Conservation (phyloP, 352 stramenopile species). For the Pythium brachiatum region DNA sequence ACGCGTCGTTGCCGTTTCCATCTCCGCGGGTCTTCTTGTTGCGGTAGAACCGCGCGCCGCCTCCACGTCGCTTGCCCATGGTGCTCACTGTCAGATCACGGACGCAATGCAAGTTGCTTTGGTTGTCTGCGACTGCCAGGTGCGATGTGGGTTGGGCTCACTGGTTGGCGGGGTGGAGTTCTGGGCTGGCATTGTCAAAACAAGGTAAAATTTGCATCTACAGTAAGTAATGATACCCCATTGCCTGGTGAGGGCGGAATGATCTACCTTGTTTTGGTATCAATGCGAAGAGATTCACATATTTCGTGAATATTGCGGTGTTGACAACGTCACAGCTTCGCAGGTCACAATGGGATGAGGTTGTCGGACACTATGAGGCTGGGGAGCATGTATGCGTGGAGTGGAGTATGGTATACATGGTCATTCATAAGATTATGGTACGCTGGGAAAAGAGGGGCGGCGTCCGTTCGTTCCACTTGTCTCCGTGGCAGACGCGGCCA, state of each 20-base stretch:
- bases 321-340: background rate
- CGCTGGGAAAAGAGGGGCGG: background rate
- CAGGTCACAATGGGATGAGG: background rate
- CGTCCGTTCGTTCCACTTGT: background rate
- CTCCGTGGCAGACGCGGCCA: background rate
- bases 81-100: slow-evolving; percentile 34
- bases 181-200: slow-evolving; percentile 6
- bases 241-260: background rate
- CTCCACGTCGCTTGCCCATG: slow-evolving; percentile 43
- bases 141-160: slow-evolving; percentile 1
- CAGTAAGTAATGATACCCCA: background rate
- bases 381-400: too few relatives aligned
- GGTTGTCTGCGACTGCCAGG: background rate
- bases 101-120: slow-evolving; percentile 10
- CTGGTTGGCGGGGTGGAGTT: slow-evolving; percentile 17
- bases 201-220: slow-evolving; percentile 2
- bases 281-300: background rate
- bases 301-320: background rate
- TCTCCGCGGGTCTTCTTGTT: slow-evolving; percentile 58
- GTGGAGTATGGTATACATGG: background rate
- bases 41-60: slow-evolving; percentile 29
- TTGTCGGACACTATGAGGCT: too few relatives aligned
- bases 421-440: slow-evolving; percentile 1
- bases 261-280: background rate
- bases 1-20: slow-evolving; percentile 25